Base-by-base conservation (phyloP, 2,329 filamentous ascomycete species). In the Arthrinium puccinioides region DNA sequence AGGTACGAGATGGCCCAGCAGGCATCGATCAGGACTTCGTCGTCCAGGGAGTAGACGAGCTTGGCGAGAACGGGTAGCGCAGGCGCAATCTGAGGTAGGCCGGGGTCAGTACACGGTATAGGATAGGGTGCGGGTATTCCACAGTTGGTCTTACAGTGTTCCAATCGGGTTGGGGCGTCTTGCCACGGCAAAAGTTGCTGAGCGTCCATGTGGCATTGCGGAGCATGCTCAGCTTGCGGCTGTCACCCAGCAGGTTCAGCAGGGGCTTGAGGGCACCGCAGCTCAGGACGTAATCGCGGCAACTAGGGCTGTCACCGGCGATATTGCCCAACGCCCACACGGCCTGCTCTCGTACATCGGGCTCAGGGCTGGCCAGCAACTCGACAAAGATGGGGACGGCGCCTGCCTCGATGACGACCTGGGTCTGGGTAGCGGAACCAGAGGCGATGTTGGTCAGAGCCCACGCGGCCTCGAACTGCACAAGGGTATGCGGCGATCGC, bases 1-100 rank as follows among this genome's bases (percentile, higher is more conserved):
- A 98, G 79, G 60, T 98, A 98, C 1, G 90, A 97, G 56, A 98
- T 97, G 44, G 92, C 92, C 92, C 92, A 98, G 80, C 92, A 98
- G 42, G 92, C 92, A 64, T 98, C 92, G 55, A 98, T 98, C 43
- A 98, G 72, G 41, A 98, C 92, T 63, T 98, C 92, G 51, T 98
- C 92, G 58, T 98, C 92, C 39, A 98, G 78, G 45, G 92, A 97
- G 69, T 98, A 98, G 44, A 98, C 90, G 24, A 98, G 81, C 74
- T 98, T 98, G 50, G 92, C 80, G 42, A 98, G 80, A 34, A 98
- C 89, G 18, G 92, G 90, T 13, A 98, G 82, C 30, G 92, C 92
- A 24, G 92, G 92, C 37, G 88, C 76, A 60, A 98, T 98, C 88
- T 95, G 57, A 31, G n/a, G n/a, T n/a, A n/a, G n/a, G n/a, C n/a